A percentile compares a stretch with the other conserved stretches of the same genome.
Conservation (phyloP, 1,284 basidiomycete species). For the Sporisorium graminicola region DNA sequence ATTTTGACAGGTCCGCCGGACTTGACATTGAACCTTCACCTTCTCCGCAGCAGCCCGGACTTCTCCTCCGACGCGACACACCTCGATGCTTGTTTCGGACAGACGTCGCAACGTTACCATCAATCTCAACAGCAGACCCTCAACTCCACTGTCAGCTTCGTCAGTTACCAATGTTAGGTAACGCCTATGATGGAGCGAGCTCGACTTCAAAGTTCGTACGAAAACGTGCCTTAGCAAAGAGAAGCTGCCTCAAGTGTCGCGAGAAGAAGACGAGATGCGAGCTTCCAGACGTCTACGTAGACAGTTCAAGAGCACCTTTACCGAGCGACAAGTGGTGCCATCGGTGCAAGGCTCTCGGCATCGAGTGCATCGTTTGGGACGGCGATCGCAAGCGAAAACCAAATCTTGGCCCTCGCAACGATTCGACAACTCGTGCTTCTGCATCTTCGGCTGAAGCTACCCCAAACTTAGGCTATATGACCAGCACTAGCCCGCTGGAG, state of each 20-base stretch:
- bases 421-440: slow-evolving; percentile 4
- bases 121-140: not conserved
- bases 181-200: not conserved
- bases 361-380: slow-evolving; percentile 54
- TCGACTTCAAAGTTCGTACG: not conserved
- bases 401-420: not conserved
- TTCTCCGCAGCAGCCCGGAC: not conserved
- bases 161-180: not conserved
- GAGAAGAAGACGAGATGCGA: slow-evolving; percentile 53
- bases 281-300: slow-evolving; percentile 48
- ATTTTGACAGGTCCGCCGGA: slow-evolving; percentile 31
- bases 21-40: not conserved
- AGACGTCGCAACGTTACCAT: not conserved
- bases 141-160: not conserved
- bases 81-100: not conserved
- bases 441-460: no score
- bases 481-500: no score
- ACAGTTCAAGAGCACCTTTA: slow-evolving; percentile 37
- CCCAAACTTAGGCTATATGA: no score
- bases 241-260: slow-evolving; percentile 53
- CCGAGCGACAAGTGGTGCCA: slow-evolving; percentile 35
- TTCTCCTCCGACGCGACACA: no score
- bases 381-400: slow-evolving; percentile 52
- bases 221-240: slow-evolving; percentile 36
- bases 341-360: slow-evolving; percentile 38